A percentile compares a stretch with the other conserved stretches of the same genome.
Conservation (phyloP, 1,284 basidiomycete genomes). For the Volvariella volvacea region DNA sequence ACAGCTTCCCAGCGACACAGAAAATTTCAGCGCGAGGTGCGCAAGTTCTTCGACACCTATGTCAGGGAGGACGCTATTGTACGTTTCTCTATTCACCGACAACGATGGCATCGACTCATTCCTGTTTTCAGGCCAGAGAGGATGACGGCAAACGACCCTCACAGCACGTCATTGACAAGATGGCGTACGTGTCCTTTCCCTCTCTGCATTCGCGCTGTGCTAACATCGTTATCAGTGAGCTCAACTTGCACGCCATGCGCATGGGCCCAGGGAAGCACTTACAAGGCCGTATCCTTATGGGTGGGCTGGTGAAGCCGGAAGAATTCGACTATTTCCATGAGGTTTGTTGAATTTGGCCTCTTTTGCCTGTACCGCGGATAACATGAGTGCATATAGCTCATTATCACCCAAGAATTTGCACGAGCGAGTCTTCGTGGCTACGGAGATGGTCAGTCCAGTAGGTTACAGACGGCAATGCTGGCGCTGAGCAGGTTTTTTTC, state of each 20-base stretch:
- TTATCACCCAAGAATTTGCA: conserved; percentile 82
- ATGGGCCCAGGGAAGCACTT: conserved; percentile 85
- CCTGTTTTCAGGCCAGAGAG: conserved; percentile 49
- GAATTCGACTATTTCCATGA: conserved; percentile 88
- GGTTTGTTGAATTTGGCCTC: conserved; percentile 28
- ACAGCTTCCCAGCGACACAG: conserved; percentile 37
- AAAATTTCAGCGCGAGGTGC: conserved; percentile 46
- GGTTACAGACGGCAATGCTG: not conserved
- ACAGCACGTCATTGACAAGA: conserved; percentile 59
- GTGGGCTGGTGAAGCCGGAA: conserved; percentile 80
- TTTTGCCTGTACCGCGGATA: not conserved
- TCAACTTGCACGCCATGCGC: conserved; percentile 84
- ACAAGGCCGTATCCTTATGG: conserved; percentile 75
- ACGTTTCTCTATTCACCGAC: conserved; percentile 3
- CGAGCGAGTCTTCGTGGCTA: conserved; percentile 76
- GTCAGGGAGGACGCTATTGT: conserved; percentile 25
- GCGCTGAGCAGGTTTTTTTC: not conserved
- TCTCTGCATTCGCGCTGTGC: not conserved
- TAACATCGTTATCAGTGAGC: conserved; percentile 30
- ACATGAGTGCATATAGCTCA: conserved; percentile 42
- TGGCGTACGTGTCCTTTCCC: conserved; percentile 46
- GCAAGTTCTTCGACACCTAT: conserved; percentile 28
- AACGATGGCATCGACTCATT: conserved; percentile 10
- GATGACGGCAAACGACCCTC: conserved; percentile 70
- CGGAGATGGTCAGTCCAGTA: conserved; percentile 43